These are phyloP conservation scores for Solanum boliviense DNA, from an alignment of 257 asterid genomes.

Conservation along the genomic window DNA sequence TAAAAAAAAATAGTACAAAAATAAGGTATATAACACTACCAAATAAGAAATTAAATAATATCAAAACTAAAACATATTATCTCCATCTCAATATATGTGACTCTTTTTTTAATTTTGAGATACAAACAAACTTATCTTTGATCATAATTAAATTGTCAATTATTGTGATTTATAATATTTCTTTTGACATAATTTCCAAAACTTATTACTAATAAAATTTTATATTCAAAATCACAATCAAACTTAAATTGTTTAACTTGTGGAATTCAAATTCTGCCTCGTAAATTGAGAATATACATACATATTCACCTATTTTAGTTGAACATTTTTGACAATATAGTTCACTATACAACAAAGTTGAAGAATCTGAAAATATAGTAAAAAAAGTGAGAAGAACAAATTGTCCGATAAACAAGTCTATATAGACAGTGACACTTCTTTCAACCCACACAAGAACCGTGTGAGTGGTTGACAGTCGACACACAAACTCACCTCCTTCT, in stretches of 20 bases:
- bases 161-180: background rate
- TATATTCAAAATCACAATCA: no score
- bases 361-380: background rate
- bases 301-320: background rate
- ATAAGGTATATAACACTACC: no score
- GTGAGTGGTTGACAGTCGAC: slow-evolving; percentile 15
- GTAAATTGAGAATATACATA: background rate
- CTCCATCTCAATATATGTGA: no score
- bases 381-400: background rate
- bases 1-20: no score
- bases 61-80: no score
- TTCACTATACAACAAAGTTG: background rate
- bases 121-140: no score
- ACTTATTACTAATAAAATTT: no score
- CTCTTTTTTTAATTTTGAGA: no score
- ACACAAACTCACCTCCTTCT: slow-evolving; percentile 24
- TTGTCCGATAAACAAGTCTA: background rate
- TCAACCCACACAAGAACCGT: slow-evolving; percentile 24
- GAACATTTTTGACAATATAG: background rate
- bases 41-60: background rate
- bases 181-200: no score
- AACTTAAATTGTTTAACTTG: background rate
- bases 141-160: no score
- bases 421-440: background rate
- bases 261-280: background rate